These are phyloP conservation scores for Sporothrix luriei DNA, from an alignment of 2,329 filamentous ascomycete species.

Conservation along the genomic window DNA sequence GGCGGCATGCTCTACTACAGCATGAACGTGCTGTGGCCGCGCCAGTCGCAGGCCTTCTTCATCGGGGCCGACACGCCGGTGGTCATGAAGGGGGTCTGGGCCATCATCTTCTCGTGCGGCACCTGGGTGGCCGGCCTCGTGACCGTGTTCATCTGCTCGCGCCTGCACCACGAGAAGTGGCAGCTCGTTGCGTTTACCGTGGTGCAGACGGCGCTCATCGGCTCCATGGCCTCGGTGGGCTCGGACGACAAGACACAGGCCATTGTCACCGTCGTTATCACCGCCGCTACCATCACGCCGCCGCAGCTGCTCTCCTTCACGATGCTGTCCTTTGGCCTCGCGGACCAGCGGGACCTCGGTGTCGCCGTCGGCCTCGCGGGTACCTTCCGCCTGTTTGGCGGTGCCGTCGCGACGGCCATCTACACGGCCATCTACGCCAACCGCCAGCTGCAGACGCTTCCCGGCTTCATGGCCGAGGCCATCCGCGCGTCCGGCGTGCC, in stretches of 20 bases:
- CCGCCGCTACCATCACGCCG: constrained; percentile 42
- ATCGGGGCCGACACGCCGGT: constrained; percentile 26
- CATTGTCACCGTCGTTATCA: constrained; percentile 42
- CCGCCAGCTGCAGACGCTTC: constrained; percentile 39
- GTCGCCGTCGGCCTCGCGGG: constrained; percentile 45
- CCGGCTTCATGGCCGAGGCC: constrained; percentile 37
- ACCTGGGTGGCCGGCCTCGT: constrained; percentile 42
- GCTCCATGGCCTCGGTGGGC: constrained; percentile 43
- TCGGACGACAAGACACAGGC: constrained; percentile 43
- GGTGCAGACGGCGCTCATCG: constrained; percentile 44
- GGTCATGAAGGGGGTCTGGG: constrained; percentile 40
- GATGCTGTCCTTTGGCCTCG: constrained; percentile 44
- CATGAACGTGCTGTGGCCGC: constrained; percentile 42
- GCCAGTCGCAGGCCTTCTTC: constrained; percentile 51
- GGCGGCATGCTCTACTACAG: constrained; percentile 43
- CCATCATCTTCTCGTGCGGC: constrained; percentile 41
- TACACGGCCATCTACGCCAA: constrained; percentile 45
- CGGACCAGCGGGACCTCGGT: constrained; percentile 45
- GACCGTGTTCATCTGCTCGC: constrained; percentile 40
- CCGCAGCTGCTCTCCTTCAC: constrained; percentile 43
- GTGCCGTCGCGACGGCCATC: constrained; percentile 46
- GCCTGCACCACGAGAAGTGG: constrained; percentile 44
- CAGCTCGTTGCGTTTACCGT: constrained; percentile 44
- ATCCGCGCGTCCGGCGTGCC: constrained; percentile 34
- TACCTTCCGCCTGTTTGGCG: constrained; percentile 45